Evolutionary conservation across 2,329 filamentous ascomycete genomes (phyloP), one percentile per base, ranked within the genome.

Genomic region (Colletotrichum sp.): DNA sequence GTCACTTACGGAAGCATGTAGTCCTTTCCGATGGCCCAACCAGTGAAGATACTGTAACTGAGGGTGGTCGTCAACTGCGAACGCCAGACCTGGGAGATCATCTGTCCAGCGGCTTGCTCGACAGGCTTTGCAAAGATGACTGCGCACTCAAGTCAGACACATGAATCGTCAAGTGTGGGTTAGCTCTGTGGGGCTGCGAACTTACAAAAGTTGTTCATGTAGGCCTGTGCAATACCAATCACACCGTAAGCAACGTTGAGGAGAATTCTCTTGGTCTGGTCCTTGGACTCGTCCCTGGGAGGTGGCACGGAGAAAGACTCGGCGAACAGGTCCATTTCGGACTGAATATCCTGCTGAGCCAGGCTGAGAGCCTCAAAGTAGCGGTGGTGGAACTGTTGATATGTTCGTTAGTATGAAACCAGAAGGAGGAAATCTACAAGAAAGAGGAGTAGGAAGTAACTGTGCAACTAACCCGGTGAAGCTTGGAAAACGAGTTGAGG

Each of bases 401-500:
- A 43, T n/a, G 2, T 12, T 14, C 26, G 43, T 52, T 13, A 52
- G n/a, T 2, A 13, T 4, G 6, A 7, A 0, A 52, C 12, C 10
- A 48, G 39, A 48, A 48, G 0, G 0, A 48, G 39, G 18, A n/a
- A n/a, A 48, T 9, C 6, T 0, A 12, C 5, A 43, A 36, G 18
- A 48, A 48, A n/a, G 0, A 43, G 6, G 39, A n/a, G 39, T 0
- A 52, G n/a, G 43, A 21, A 21, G 9, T 2, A 26, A n/a, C 6
- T 3, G 14, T 18, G 12, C n/a, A n/a, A 60, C 63, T 59, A 18
- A 72, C 70, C 26, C 36, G 32, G 10, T 72, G 70, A 32, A 72
- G 64, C 70, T 72, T 72, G n/a, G 70, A 72, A 21, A 72, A 60
- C 4, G 70, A 72, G 52, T 72, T 72, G n/a, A 72, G 26, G 5